phyloP scores from a whole-genome alignment of 345 rosid genomes.

The Lepidium aucheri region DNA sequence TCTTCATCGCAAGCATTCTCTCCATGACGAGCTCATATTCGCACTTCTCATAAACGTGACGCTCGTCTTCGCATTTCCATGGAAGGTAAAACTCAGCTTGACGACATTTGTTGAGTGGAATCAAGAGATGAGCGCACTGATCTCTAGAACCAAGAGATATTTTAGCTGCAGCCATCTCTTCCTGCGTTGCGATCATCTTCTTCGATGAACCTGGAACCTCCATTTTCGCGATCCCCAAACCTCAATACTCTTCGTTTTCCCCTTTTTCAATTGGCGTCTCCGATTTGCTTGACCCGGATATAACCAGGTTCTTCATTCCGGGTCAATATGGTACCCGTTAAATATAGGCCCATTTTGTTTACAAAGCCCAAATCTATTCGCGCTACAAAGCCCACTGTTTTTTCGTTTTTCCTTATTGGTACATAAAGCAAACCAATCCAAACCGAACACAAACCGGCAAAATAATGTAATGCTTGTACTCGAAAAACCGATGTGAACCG shows the following conservation, averaged over 20 bases:
- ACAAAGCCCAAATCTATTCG: neutral
- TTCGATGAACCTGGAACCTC: conserved; percentile 84
- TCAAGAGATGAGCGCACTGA: conserved; percentile 90
- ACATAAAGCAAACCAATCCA: too few relatives aligned
- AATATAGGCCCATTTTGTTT: neutral
- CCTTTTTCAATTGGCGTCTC: neutral
- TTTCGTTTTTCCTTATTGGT: too few relatives aligned
- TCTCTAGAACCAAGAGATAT: conserved; percentile 83
- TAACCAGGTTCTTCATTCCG: neutral
- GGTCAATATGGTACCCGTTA: neutral
- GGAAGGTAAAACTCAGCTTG: conserved; percentile 93
- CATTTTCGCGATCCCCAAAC: conserved; percentile 40
- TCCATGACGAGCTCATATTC: conserved; percentile 98
- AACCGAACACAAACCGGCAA: too few relatives aligned
- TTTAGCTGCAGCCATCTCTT: conserved; percentile 81
- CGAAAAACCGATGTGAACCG: too few relatives aligned
- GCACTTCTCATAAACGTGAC: conserved; percentile 95
- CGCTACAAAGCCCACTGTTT: neutral
- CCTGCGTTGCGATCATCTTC: conserved; percentile 96
- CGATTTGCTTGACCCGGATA: conserved; percentile 5
- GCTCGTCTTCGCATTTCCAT: conserved; percentile 94
- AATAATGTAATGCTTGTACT: too few relatives aligned
- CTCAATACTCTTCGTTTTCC: neutral
- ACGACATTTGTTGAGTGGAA: conserved; percentile 95
- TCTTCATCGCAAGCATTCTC: conserved; percentile 97